phyloP scores from a whole-genome alignment of 257 asterid genomes.

The Marsdenia floribunda region DNA sequence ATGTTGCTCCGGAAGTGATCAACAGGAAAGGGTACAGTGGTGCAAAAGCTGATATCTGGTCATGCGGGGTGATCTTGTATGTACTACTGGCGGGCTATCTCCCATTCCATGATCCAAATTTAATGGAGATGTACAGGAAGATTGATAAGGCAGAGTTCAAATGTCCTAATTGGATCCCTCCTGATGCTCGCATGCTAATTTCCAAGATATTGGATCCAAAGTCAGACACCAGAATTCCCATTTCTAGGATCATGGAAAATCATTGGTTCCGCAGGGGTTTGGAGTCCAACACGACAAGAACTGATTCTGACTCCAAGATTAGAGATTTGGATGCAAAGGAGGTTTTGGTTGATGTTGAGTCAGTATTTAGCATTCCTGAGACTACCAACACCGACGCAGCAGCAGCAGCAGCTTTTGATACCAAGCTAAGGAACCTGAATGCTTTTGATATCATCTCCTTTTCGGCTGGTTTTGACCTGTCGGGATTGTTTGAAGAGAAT shows the following conservation, averaged over 20 bases:
- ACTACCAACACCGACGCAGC: background rate
- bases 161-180: slow-evolving; percentile 57
- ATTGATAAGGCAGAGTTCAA: slow-evolving; percentile 63
- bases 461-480: slow-evolving; percentile 71
- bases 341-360: slow-evolving; percentile 13
- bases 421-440: slow-evolving; percentile 43
- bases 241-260: slow-evolving; percentile 56
- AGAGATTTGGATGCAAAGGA: slow-evolving; percentile 10
- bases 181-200: slow-evolving; percentile 54
- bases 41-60: slow-evolving; percentile 70
- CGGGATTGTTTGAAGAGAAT: slow-evolving; percentile 56
- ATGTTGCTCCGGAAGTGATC: slow-evolving; percentile 85
- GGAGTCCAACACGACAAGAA: slow-evolving; percentile 14
- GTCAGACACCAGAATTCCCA: slow-evolving; percentile 55
- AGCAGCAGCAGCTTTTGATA: too few relatives aligned
- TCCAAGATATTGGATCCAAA: slow-evolving; percentile 66
- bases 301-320: slow-evolving; percentile 4
- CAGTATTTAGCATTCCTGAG: slow-evolving; percentile 14
- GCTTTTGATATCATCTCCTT: slow-evolving; percentile 81
- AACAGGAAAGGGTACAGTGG: slow-evolving; percentile 73
- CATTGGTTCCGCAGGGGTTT: slow-evolving; percentile 58
- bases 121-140: slow-evolving; percentile 76
- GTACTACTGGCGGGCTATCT: slow-evolving; percentile 52
- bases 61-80: slow-evolving; percentile 74
- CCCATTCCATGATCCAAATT: slow-evolving; percentile 55